Evolutionary conservation across 352 stramenopile genomes (phyloP).

Genomic region (Pythium grandisporangium): DNA sequence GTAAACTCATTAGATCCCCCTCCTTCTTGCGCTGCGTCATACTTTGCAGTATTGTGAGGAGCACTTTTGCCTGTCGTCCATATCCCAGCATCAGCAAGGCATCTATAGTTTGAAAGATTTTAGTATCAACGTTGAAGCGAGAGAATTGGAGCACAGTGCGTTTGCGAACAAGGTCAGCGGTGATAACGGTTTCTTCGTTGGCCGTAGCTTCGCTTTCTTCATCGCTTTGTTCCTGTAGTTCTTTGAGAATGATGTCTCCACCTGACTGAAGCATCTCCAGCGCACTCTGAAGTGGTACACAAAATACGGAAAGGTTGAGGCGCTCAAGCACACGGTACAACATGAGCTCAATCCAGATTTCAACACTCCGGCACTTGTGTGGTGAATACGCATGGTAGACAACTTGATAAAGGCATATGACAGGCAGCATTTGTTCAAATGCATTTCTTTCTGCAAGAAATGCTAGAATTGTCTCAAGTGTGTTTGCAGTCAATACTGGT

Average conservation of each 20-base stretch:
- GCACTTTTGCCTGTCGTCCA: conserved; percentile 42
- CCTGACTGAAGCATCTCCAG: conserved; percentile 37
- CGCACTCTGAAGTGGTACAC: conserved; percentile 38
- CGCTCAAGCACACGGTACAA: conserved; percentile 37
- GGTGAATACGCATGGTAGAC: conserved; percentile 29
- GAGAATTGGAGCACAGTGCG: conserved; percentile 16
- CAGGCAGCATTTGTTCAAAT: conserved; percentile 23
- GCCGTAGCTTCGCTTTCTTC: too few species aligned
- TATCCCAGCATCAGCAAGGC: conserved; percentile 44
- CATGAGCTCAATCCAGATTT: conserved; percentile 48
- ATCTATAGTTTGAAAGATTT: conserved; percentile 17
- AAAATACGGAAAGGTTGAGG: conserved; percentile 26
- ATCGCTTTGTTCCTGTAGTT: conserved; percentile 39
- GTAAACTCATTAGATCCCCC: background rate
- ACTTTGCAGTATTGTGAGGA: conserved; percentile 33
- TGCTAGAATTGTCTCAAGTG: conserved; percentile 34
- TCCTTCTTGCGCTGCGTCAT: conserved; percentile 9
- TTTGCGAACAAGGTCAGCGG: conserved; percentile 2
- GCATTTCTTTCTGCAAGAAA: conserved; percentile 22
- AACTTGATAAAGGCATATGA: conserved; percentile 42
- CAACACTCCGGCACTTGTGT: conserved; percentile 16
- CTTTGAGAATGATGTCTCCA: conserved; percentile 26
- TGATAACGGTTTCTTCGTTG: too few species aligned
- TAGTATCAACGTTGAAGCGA: conserved; percentile 15
- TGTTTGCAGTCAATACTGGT: conserved; percentile 28